Conservation (phyloP, 2,329 filamentous ascomycete species). For the Fusarium lateritium region DNA sequence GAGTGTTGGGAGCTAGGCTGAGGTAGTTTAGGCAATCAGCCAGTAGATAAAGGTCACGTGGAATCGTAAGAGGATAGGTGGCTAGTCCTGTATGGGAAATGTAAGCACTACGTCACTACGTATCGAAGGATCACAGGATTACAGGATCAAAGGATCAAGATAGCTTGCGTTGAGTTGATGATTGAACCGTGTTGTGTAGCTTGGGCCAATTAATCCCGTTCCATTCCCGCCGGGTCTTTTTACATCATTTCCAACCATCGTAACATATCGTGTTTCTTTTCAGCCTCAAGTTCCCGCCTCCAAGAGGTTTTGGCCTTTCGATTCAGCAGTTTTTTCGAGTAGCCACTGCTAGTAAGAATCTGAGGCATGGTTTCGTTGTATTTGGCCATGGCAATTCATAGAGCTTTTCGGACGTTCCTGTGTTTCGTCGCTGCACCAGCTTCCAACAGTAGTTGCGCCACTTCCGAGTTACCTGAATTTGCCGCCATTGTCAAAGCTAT, state of each 20-base stretch:
- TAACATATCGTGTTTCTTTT: neutral
- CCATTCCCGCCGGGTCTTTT: neutral
- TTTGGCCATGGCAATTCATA: neutral
- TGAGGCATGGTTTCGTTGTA: neutral
- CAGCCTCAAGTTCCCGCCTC: neutral
- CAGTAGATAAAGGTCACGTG: slow-evolving; percentile 1
- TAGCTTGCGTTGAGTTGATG: no score
- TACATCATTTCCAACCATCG: neutral
- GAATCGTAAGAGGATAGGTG: neutral
- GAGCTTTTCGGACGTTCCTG: slow-evolving; percentile 10
- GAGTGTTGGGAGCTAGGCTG: neutral
- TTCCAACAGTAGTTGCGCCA: neutral
- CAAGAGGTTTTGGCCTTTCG: neutral
- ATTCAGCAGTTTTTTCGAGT: neutral
- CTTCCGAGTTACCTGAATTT: neutral
- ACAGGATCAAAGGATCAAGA: neutral
- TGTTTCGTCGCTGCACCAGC: neutral
- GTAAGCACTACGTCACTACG: neutral
- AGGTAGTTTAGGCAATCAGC: neutral
- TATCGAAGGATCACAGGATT: no score
- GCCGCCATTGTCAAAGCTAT: neutral
- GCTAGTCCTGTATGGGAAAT: neutral
- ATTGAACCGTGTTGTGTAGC: neutral
- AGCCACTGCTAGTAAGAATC: neutral
- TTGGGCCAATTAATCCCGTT: no score